These are phyloP conservation scores for Colletotrichum australisinense DNA, from an alignment of 2,329 filamentous ascomycete genomes.

Conservation along the genomic window DNA sequence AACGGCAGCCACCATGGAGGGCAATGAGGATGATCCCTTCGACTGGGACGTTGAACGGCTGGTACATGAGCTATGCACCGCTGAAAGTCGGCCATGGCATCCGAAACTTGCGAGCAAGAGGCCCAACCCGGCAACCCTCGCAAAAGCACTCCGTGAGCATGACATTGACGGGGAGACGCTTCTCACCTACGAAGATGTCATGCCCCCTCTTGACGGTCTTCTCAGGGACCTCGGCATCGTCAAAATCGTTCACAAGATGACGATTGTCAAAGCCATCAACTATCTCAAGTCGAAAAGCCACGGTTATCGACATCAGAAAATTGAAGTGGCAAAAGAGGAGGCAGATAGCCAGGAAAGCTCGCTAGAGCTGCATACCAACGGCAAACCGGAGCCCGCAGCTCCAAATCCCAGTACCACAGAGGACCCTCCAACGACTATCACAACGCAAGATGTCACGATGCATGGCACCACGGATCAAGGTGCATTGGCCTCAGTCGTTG, in stretches of 20 bases:
- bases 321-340: background rate
- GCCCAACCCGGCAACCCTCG: slow-evolving; percentile 65
- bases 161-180: slow-evolving; percentile 74
- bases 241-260: slow-evolving; percentile 67
- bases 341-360: background rate
- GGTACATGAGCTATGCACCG: slow-evolving; percentile 71
- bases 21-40: slow-evolving; percentile 72
- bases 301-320: slow-evolving; percentile 31
- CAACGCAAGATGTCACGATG: background rate
- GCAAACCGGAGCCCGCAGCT: background rate
- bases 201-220: slow-evolving; percentile 59
- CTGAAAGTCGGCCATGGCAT: slow-evolving; percentile 58
- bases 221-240: slow-evolving; percentile 66
- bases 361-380: slow-evolving; percentile 3
- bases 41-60: slow-evolving; percentile 78
- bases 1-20: slow-evolving; percentile 41
- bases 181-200: slow-evolving; percentile 65
- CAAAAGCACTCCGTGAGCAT: slow-evolving; percentile 67
- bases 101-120: slow-evolving; percentile 50
- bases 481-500: no score
- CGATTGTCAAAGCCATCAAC: slow-evolving; percentile 67
- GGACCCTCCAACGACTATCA: background rate
- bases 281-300: slow-evolving; percentile 36
- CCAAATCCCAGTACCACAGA: background rate
- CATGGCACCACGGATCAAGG: slow-evolving; percentile 19